phyloP scores from a whole-genome alignment of 2,329 filamentous ascomycete genomes.

The Westerdykella aurantiaca region DNA sequence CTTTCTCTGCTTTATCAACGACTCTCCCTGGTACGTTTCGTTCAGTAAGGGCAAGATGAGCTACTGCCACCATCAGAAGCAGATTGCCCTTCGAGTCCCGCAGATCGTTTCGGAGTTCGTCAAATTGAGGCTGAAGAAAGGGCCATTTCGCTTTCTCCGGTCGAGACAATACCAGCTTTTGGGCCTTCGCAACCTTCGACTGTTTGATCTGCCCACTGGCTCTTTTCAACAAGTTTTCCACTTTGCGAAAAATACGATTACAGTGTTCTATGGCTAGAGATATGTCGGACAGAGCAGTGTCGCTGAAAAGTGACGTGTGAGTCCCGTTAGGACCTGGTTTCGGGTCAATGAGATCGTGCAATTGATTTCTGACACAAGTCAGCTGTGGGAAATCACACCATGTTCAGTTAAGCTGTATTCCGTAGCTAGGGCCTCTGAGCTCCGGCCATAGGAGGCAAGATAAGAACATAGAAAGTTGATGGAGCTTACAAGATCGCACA shows the following conservation, averaged over 20 bases:
- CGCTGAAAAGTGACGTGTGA: constrained; percentile 4
- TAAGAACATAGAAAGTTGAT: too few species aligned
- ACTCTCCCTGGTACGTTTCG: background rate
- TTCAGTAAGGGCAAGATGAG: constrained; percentile 1
- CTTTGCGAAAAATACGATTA: background rate
- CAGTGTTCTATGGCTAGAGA: background rate
- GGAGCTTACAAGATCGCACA: constrained; percentile 6
- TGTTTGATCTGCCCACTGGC: constrained; percentile 1
- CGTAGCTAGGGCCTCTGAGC: background rate
- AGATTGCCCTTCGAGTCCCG: constrained; percentile 6
- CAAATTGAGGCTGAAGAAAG: constrained; percentile 7
- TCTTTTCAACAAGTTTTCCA: background rate
- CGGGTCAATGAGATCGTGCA: constrained; percentile 5
- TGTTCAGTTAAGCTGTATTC: background rate
- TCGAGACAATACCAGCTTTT: constrained; percentile 1
- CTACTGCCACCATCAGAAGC: constrained; percentile 6
- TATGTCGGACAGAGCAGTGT: background rate
- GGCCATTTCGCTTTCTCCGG: constrained; percentile 9
- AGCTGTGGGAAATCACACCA: background rate
- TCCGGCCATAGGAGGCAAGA: background rate
- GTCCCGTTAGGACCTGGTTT: constrained; percentile 2
- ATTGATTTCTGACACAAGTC: constrained; percentile 2
- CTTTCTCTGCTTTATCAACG: background rate
- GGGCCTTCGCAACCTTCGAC: background rate
- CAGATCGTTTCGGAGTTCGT: constrained; percentile 5